Conservation (phyloP, 768 basidiomycete genomes). For the Crepidotus variabilis region DNA sequence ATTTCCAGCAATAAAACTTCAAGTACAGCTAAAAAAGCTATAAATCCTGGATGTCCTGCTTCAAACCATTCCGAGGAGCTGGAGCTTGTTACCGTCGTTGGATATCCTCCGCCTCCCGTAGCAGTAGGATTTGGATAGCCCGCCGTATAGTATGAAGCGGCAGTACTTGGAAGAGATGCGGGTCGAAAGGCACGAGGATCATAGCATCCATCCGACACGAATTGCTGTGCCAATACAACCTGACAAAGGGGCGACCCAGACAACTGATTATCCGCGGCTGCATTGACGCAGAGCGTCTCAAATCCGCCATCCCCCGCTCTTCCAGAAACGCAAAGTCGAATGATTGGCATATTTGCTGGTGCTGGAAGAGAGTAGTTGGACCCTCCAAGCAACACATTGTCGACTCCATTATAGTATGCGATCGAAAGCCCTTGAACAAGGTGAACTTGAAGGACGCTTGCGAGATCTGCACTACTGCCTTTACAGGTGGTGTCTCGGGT, state of each 20-base stretch:
- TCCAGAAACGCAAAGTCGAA: conserved; percentile 10
- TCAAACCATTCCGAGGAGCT: too few species aligned
- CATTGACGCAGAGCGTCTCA: conserved; percentile 8
- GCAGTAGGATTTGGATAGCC: not conserved
- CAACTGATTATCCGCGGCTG: conserved; percentile 2
- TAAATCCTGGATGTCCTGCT: too few species aligned
- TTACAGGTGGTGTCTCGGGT: conserved; percentile 3
- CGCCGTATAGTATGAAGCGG: too few species aligned
- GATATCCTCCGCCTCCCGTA: too few species aligned
- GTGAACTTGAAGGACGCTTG: conserved; percentile 4
- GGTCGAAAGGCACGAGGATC: not conserved
- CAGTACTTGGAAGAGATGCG: not conserved
- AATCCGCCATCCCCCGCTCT: conserved; percentile 6
- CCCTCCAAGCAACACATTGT: conserved; percentile 5
- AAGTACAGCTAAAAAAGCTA: too few species aligned
- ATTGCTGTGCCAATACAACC: conserved; percentile 1
- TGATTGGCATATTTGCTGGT: not conserved
- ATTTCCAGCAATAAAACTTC: too few species aligned
- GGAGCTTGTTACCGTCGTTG: too few species aligned
- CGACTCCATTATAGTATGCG: conserved; percentile 9
- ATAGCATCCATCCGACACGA: conserved; percentile 10
- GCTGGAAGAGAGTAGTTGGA: conserved; percentile 3
- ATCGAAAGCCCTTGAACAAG: conserved; percentile 9
- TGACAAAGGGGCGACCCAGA: not conserved
- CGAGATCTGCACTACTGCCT: conserved; percentile 1